Evolutionary conservation across 768 basidiomycete species (phyloP).

Genomic region (Tylopilus subfusipes): DNA sequence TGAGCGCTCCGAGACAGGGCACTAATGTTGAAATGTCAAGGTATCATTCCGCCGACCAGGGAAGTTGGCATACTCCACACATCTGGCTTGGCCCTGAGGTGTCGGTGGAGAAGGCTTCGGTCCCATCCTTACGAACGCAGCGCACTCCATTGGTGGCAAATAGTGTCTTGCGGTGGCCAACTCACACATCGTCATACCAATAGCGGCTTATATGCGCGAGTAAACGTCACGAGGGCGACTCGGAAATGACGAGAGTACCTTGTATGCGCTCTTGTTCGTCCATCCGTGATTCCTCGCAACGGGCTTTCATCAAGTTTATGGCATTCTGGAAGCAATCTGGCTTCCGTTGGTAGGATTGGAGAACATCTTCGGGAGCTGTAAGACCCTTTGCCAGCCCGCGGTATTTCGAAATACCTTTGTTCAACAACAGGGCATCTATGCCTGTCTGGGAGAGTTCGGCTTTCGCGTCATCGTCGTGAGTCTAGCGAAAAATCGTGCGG

Average conservation of each 20-base stretch:
- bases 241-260: conserved; percentile 36
- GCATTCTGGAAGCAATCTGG: conserved; percentile 65
- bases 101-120: conserved; percentile 1
- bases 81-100: conserved; percentile 38
- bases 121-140: conserved; percentile 13
- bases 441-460: conserved; percentile 21
- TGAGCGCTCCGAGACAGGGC: conserved; percentile 75
- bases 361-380: conserved; percentile 32
- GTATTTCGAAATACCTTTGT: conserved; percentile 14
- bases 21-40: conserved; percentile 33
- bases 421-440: conserved; percentile 14
- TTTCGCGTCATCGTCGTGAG: conserved; percentile 14
- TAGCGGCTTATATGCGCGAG: conserved; percentile 53
- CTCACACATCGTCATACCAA: conserved; percentile 77
- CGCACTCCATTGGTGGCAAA: conserved; percentile 65
- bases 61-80: conserved; percentile 46
- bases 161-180: conserved; percentile 70
- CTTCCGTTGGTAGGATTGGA: conserved; percentile 42
- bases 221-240: neutral
- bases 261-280: conserved; percentile 58
- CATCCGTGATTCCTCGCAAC: conserved; percentile 57
- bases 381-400: conserved; percentile 4
- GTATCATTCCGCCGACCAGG: neutral
- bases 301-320: conserved; percentile 43
- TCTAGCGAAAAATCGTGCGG: neutral